phyloP scores from a whole-genome alignment of 495 filamentous ascomycete species.

The Staphylotrichum tortipilum region DNA sequence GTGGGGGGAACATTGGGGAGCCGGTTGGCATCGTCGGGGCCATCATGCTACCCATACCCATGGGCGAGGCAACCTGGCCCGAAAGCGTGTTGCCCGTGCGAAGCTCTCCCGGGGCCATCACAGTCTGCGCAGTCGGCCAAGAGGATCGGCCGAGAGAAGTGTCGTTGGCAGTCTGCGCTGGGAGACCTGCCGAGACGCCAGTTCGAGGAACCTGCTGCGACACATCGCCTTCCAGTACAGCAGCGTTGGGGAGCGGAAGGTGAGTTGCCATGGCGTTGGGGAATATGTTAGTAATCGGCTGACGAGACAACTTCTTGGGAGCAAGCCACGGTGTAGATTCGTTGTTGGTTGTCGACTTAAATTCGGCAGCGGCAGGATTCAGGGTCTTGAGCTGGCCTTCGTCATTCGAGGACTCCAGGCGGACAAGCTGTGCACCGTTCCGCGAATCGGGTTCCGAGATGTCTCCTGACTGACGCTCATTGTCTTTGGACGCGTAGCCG shows the following conservation, averaged over 20 bases:
- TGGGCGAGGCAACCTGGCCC: not conserved
- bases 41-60: not conserved
- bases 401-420: not conserved
- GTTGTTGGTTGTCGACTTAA: constrained; percentile 10
- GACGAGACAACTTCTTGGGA: constrained; percentile 17
- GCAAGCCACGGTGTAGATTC: not conserved
- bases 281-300: constrained; percentile 19
- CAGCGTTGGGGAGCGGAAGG: not conserved
- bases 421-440: not conserved
- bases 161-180: too few relatives aligned
- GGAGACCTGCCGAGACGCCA: too few relatives aligned
- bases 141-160: too few relatives aligned
- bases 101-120: too few relatives aligned
- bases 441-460: not conserved
- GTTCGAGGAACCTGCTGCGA: too few relatives aligned
- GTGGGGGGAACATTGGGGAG: not conserved
- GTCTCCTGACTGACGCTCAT: not conserved
- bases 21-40: not conserved
- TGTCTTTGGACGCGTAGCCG: constrained; percentile 8
- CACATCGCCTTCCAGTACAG: too few relatives aligned
- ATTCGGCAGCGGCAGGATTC: constrained; percentile 26
- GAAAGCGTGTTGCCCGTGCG: not conserved
- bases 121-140: too few relatives aligned
- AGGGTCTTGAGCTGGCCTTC: constrained; percentile 10
- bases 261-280: constrained; percentile 1